These are phyloP conservation scores for Herpetospermum pedunculosum DNA, from an alignment of 306 rosid species.

Conservation along the genomic window DNA sequence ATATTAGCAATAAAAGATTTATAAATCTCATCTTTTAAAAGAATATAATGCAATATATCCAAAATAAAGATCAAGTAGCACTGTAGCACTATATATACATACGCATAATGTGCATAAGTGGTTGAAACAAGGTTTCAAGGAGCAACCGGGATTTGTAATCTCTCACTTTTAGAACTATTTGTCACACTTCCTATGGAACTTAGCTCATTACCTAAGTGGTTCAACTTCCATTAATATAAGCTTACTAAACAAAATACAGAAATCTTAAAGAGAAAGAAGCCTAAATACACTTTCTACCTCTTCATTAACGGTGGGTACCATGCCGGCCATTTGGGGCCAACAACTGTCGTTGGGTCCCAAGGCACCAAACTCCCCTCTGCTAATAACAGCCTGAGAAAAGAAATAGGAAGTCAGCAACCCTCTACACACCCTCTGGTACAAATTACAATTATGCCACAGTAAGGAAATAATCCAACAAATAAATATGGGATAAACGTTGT, in stretches of 20 bases:
- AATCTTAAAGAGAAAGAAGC: constrained; percentile 8
- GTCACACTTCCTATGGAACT: neutral
- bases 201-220: neutral
- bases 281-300: constrained; percentile 30
- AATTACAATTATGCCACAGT: neutral
- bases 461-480: neutral
- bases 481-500: neutral
- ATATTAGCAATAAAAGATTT: neutral
- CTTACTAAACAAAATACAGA: neutral
- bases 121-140: neutral
- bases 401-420: constrained; percentile 19
- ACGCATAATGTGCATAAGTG: neutral
- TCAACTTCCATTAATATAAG: neutral
- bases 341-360: constrained; percentile 63
- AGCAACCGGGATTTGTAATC: neutral
- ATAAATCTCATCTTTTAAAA: neutral
- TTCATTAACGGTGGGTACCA: constrained; percentile 43
- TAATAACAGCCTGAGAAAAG: constrained; percentile 72
- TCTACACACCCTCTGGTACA: neutral
- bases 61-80: neutral
- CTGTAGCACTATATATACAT: neutral
- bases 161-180: neutral
- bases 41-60: neutral
- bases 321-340: constrained; percentile 96
- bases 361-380: constrained; percentile 76